Percentiles rank a stretch among this genome's conserved stretches.
Evolutionary conservation across 306 rosid species (phyloP).

Genomic region (Prunus fruticosa): DNA sequence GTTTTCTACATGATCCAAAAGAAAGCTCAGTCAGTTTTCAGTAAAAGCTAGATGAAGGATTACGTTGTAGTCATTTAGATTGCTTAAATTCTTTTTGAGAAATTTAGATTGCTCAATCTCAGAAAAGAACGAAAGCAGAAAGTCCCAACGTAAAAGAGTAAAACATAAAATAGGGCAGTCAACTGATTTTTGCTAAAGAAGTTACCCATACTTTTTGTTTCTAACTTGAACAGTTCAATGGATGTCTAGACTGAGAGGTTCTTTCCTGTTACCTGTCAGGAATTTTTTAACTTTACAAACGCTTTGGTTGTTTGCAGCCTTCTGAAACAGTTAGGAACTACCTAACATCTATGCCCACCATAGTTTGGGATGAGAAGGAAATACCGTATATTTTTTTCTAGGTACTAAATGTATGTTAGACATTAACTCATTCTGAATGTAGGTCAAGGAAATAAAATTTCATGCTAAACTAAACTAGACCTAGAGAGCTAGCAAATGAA

Average conservation of each 20-base stretch:
- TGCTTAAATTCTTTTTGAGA: background rate
- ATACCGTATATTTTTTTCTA: background rate
- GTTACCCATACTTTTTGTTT: too few relatives aligned
- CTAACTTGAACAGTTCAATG: background rate
- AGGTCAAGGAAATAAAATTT: background rate
- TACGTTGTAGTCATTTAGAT: background rate
- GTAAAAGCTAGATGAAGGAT: background rate
- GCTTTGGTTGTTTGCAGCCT: background rate
- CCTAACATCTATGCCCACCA: background rate
- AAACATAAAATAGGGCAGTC: background rate
- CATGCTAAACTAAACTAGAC: background rate
- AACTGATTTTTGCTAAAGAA: background rate
- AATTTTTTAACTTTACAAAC: background rate
- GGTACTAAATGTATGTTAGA: background rate
- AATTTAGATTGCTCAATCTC: background rate
- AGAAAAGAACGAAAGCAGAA: background rate
- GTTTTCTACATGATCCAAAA: constrained; percentile 54
- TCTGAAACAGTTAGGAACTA: background rate
- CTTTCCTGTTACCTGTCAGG: background rate
- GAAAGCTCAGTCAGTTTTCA: constrained; percentile 3
- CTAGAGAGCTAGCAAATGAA: background rate
- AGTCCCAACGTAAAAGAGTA: background rate
- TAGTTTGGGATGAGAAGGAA: background rate
- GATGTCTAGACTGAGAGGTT: background rate
- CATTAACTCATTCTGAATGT: background rate